phyloP scores from a whole-genome alignment of 805 yeast genomes.

The Lipomyces yamadae region DNA sequence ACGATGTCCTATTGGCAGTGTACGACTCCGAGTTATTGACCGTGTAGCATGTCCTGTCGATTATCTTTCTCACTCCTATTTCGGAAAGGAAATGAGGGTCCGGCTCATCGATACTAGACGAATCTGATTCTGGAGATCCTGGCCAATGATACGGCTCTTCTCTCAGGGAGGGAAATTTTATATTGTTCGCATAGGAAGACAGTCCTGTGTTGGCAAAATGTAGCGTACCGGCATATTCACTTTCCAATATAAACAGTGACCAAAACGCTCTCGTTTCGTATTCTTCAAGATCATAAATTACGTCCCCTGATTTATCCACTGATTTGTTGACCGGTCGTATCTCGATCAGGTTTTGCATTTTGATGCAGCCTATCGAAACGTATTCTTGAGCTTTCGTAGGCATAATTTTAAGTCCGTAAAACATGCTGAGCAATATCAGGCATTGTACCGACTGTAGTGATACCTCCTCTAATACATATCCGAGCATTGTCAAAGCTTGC shows the following conservation, averaged over 20 bases:
- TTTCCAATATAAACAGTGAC: neutral
- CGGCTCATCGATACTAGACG: constrained; percentile 1
- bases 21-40: neutral
- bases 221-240: constrained; percentile 1
- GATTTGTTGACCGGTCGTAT: neutral
- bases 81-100: constrained; percentile 1
- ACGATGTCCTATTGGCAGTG: constrained; percentile 1
- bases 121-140: neutral
- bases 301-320: constrained; percentile 1
- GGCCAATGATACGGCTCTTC: constrained; percentile 1
- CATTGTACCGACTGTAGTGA: neutral
- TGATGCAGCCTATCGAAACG: constrained; percentile 1
- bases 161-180: neutral
- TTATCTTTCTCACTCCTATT: neutral
- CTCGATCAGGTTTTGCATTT: neutral
- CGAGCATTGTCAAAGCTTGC: neutral
- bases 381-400: neutral
- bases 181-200: neutral
- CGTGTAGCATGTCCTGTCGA: constrained; percentile 1
- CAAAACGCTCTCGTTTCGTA: neutral
- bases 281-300: neutral
- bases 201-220: neutral
- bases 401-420: neutral
- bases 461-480: neutral
- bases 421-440: neutral